phyloP scores from a whole-genome alignment of 495 filamentous ascomycete genomes.

The Amniculicola lignicola region DNA sequence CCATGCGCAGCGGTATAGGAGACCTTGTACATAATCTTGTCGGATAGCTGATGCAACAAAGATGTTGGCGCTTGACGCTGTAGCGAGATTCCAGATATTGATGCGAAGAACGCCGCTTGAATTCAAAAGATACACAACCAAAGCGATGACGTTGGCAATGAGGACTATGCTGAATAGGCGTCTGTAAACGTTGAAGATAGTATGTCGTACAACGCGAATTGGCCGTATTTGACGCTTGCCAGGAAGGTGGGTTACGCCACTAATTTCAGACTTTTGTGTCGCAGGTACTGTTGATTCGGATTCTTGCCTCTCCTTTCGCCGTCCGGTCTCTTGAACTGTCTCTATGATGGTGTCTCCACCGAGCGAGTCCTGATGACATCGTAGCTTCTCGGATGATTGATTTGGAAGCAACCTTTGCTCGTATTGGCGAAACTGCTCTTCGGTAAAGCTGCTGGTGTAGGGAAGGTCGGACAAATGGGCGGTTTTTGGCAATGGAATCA shows the following conservation, averaged over 20 bases:
- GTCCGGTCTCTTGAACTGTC: no score
- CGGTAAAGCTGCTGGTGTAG: neutral
- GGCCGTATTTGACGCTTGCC: neutral
- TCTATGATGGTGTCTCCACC: no score
- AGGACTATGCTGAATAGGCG: slow-evolving; percentile 35
- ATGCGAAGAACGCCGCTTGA: slow-evolving; percentile 38
- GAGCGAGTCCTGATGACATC: no score
- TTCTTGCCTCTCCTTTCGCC: no score
- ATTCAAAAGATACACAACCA: slow-evolving; percentile 45
- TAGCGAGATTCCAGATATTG: slow-evolving; percentile 39
- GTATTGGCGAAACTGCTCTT: neutral
- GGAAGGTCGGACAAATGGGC: no score
- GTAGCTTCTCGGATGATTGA: neutral
- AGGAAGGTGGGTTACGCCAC: no score
- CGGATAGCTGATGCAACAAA: slow-evolving; percentile 45
- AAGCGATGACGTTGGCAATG: slow-evolving; percentile 49
- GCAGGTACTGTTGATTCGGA: no score
- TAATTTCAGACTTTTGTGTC: no score
- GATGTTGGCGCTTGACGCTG: slow-evolving; percentile 47
- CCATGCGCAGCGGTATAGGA: slow-evolving; percentile 31
- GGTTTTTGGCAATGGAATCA: no score
- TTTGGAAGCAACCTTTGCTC: neutral
- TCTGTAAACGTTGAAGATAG: slow-evolving; percentile 32
- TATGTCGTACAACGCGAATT: slow-evolving; percentile 33
- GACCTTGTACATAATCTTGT: slow-evolving; percentile 41